Percentiles rank a stretch among this genome's conserved stretches.
phyloP scores from a whole-genome alignment of 805 yeast genomes.

The Starmerella ratchasimensis region DNA sequence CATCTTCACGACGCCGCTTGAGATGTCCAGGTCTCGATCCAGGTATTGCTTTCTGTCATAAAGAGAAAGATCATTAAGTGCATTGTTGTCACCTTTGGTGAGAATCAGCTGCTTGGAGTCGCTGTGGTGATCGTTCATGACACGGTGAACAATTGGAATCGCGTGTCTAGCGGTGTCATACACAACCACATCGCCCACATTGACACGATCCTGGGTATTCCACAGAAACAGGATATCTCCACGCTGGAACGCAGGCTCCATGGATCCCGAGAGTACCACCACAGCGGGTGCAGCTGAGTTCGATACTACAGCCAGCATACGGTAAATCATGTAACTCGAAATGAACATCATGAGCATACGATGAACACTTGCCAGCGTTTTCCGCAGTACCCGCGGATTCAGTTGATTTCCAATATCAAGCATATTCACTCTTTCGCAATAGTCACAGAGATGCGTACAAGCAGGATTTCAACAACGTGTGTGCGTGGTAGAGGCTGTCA shows the following conservation, averaged over 20 bases:
- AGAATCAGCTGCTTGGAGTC: slow-evolving; percentile 50
- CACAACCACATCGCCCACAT: slow-evolving; percentile 88
- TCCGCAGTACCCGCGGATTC: slow-evolving; percentile 19
- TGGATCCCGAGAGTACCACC: slow-evolving; percentile 92
- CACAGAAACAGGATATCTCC: slow-evolving; percentile 87
- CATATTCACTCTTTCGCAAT: no score
- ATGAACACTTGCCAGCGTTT: slow-evolving; percentile 39
- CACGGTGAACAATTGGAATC: slow-evolving; percentile 96
- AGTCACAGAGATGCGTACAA: no score
- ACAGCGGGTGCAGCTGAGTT: slow-evolving; percentile 88
- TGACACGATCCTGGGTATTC: slow-evolving; percentile 57
- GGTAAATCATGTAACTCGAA: slow-evolving; percentile 88
- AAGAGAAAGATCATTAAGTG: slow-evolving; percentile 75
- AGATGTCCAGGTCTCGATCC: slow-evolving; percentile 61
- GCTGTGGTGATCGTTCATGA: slow-evolving; percentile 62
- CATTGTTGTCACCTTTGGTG: slow-evolving; percentile 95
- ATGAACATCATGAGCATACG: slow-evolving; percentile 67
- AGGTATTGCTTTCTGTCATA: slow-evolving; percentile 70
- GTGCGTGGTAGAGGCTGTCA: no score
- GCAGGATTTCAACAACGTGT: no score
- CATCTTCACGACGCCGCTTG: slow-evolving; percentile 76
- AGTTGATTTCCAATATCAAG: slow-evolving; percentile 7
- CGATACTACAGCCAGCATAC: slow-evolving; percentile 57
- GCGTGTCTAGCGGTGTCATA: slow-evolving; percentile 65
- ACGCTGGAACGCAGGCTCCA: slow-evolving; percentile 99